Conservation (phyloP, 139 green algal species). For the Spirogloea muscicola region DNA sequence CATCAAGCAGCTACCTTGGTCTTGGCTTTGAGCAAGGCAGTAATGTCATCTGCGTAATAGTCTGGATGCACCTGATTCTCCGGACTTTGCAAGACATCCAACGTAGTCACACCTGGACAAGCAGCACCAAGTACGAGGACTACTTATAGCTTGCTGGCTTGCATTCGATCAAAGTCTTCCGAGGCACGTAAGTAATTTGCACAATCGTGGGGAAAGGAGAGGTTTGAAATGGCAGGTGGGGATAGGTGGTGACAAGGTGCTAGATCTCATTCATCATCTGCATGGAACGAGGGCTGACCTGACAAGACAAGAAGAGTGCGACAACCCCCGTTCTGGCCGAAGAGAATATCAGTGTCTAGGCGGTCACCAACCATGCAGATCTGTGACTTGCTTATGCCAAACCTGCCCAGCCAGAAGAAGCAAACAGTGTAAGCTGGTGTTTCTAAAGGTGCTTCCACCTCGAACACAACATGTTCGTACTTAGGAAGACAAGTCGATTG, state of each 20-base stretch:
- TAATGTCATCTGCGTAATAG: neutral
- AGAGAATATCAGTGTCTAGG: conserved; percentile 98
- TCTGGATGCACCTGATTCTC: conserved; percentile 15
- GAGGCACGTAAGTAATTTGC: neutral
- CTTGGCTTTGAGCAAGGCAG: neutral
- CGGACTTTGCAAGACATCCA: neutral
- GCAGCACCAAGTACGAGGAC: neutral
- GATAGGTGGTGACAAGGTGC: neutral
- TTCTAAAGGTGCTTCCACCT: too few relatives aligned
- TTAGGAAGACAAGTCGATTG: too few relatives aligned
- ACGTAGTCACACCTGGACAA: conserved; percentile 5
- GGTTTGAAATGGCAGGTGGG: neutral
- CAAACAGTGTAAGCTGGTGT: too few relatives aligned
- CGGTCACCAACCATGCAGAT: conserved; percentile 99
- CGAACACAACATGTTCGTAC: too few relatives aligned
- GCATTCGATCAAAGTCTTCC: neutral
- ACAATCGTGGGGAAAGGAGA: neutral
- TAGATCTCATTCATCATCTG: neutral
- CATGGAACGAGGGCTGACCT: conserved; percentile 43
- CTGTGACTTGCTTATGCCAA: conserved; percentile 60
- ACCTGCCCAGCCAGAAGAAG: conserved; percentile 32
- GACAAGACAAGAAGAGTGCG: conserved; percentile 78
- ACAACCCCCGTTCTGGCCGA: conserved; percentile 92
- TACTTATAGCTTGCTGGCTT: neutral
- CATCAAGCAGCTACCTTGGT: too few relatives aligned